Evolutionary conservation across 2,329 filamentous ascomycete genomes (phyloP).

Genomic region (Ophiostoma sp.): DNA sequence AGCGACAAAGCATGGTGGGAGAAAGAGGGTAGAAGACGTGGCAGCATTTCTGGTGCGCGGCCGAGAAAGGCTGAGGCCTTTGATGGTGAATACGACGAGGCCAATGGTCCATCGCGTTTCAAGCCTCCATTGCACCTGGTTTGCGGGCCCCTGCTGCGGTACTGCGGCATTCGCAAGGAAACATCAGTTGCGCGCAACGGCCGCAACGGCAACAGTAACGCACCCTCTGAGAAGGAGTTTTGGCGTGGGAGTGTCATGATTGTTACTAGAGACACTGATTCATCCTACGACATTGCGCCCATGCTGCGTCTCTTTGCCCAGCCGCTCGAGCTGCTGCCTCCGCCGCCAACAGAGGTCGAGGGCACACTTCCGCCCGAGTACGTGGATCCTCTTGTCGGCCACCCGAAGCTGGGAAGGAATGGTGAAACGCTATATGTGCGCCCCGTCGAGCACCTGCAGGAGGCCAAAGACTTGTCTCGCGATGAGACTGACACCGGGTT

Average conservation of each 20-base stretch:
- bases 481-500: constrained; percentile 77
- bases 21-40: constrained; percentile 43
- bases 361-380: constrained; percentile 70
- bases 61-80: constrained; percentile 58
- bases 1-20: constrained; percentile 74
- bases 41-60: constrained; percentile 43
- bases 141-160: constrained; percentile 85
- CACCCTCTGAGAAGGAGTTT: constrained; percentile 58
- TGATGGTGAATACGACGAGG: constrained; percentile 63
- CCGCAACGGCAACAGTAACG: constrained; percentile 33
- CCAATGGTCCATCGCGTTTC: constrained; percentile 63
- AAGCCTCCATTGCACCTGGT: constrained; percentile 78
- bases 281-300: constrained; percentile 74
- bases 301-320: constrained; percentile 81
- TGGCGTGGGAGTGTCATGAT: constrained; percentile 97
- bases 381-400: constrained; percentile 81
- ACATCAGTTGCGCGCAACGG: constrained; percentile 39
- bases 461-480: constrained; percentile 69
- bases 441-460: constrained; percentile 79
- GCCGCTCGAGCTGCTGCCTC: constrained; percentile 73
- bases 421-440: constrained; percentile 84
- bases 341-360: constrained; percentile 64
- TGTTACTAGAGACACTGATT: constrained; percentile 78
- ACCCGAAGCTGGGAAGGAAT: constrained; percentile 77
- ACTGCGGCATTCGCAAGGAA: constrained; percentile 74